These are phyloP conservation scores for Geotrichum fermentans DNA, from an alignment of 1,139 yeast genomes.

Conservation along the genomic window DNA sequence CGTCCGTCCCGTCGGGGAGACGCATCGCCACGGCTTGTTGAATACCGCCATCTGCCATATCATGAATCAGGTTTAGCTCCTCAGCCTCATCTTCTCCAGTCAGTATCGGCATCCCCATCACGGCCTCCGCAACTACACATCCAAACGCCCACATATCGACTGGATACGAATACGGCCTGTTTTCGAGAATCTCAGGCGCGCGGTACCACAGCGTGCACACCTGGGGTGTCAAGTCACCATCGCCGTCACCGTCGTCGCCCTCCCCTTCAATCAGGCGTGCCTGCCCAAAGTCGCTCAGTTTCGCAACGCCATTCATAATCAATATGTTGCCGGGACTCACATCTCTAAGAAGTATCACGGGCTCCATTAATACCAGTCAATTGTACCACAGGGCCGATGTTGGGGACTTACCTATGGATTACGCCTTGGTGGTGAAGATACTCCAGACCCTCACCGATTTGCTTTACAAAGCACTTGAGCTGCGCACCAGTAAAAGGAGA, in stretches of 20 bases:
- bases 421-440: conserved; percentile 94
- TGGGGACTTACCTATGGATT: conserved; percentile 48
- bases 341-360: too few species aligned
- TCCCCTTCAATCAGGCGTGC: conserved; percentile 44
- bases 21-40: conserved; percentile 94
- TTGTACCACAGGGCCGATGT: not conserved
- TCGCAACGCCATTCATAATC: conserved; percentile 79
- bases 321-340: conserved; percentile 90
- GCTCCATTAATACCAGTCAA: not conserved
- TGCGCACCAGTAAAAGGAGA: conserved; percentile 12
- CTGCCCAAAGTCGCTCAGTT: conserved; percentile 91
- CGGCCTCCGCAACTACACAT: conserved; percentile 39
- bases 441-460: conserved; percentile 79
- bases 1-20: conserved; percentile 79
- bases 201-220: conserved; percentile 74
- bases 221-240: conserved; percentile 40
- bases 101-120: conserved; percentile 13
- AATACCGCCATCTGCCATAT: conserved; percentile 74
- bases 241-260: not conserved
- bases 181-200: conserved; percentile 76
- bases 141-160: conserved; percentile 84
- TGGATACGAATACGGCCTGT: conserved; percentile 51
- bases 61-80: conserved; percentile 12
- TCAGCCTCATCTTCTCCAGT: conserved; percentile 9
- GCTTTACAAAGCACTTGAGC: conserved; percentile 85